These are phyloP conservation scores for Eragrostis tef DNA, from an alignment of 202 grass and related monocot species.

Conservation along the genomic window DNA sequence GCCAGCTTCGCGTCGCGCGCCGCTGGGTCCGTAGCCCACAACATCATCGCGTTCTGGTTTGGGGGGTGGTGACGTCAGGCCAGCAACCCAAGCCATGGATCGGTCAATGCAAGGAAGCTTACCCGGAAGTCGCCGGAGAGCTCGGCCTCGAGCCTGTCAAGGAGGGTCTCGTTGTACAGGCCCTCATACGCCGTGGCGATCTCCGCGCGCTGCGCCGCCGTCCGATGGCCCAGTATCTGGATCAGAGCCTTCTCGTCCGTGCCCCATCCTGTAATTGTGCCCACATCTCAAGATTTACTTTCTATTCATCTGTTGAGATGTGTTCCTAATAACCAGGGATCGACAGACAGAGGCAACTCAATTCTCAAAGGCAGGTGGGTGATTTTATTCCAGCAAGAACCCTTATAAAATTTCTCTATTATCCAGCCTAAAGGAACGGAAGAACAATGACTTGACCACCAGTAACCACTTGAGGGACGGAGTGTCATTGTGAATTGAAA, in stretches of 20 bases:
- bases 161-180: slow-evolving; percentile 64
- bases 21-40: slow-evolving; percentile 71
- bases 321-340: neutral
- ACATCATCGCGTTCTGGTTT: slow-evolving; percentile 74
- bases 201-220: slow-evolving; percentile 63
- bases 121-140: slow-evolving; percentile 69
- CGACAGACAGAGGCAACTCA: too few species aligned
- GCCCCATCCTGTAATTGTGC: slow-evolving; percentile 48
- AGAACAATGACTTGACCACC: too few species aligned
- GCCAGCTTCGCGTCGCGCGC: slow-evolving; percentile 79
- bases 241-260: slow-evolving; percentile 88
- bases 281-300: neutral
- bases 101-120: neutral
- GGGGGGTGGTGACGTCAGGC: too few species aligned
- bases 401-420: too few species aligned
- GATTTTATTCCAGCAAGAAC: too few species aligned
- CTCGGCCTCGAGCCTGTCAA: slow-evolving; percentile 64
- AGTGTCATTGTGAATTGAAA: too few species aligned
- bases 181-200: slow-evolving; percentile 61
- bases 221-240: slow-evolving; percentile 76
- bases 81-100: neutral
- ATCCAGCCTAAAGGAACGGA: too few species aligned
- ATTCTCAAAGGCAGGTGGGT: too few species aligned
- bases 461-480: too few species aligned
- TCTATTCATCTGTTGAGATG: neutral